Evolutionary conservation across 1,284 basidiomycete genomes (phyloP), one percentile per base, ranked within the genome.

Genomic region (Pyrrhoderma noxium): DNA sequence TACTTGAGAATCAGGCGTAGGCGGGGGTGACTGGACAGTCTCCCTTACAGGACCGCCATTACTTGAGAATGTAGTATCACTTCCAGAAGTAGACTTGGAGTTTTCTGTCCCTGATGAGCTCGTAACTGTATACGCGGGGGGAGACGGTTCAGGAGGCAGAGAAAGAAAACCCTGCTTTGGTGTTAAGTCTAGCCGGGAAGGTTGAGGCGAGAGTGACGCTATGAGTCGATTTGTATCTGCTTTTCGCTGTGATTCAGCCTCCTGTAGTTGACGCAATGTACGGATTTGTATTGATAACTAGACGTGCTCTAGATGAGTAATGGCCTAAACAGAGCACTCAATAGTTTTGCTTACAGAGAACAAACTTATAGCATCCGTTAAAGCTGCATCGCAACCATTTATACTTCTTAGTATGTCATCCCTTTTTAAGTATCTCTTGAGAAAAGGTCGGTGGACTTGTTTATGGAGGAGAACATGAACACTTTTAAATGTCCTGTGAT

Each of bases 361-460:
- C 64, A 77, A 66, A 1, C 65, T 65, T 16, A 85, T 61, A 0
- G 79, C 77, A 51, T 85, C 80, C 1, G 66, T 68, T 8, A 86
- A 70, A 3, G 65, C 66, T 2, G 67, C 68, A 58, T 82, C 73
- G 55, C 82, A 87, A 1, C 64, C 70, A 5, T 62, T 57, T 35
- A 87, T 77, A 47, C 75, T 75, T 19, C 69, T 67, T 18, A 73
- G 64, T 41, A 87, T 84, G 57, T 90, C 84, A 36, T 87, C 82
- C 35, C 85, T 75, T 62, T 82, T 82, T 45, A 89, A 71, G 62
- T 89, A 90, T 1, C 85, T 74, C 66, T 88, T 89, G 56, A 91
- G 64, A 68, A 89, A 90, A 0, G 86, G 83, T 1, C 84, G 69
- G 47, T 76, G 74, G 8, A 73, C 70, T 56, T 85, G 80, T 56